phyloP scores from a whole-genome alignment of 352 stramenopile species.

The Phytophthora boehmeriae region DNA sequence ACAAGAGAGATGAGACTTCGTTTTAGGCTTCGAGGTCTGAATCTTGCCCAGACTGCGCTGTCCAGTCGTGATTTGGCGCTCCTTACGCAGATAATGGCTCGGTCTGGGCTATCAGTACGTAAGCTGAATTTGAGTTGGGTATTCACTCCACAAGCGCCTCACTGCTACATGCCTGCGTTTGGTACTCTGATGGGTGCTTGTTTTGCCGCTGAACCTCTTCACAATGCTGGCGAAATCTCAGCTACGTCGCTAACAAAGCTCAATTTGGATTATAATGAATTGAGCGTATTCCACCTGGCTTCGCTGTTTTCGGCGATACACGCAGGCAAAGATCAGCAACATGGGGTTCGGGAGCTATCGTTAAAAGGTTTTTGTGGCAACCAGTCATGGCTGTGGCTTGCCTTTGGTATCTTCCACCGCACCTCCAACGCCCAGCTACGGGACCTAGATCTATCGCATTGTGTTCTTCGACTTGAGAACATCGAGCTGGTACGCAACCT shows the following conservation, averaged over 20 bases:
- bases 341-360: conserved; percentile 35
- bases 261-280: conserved; percentile 32
- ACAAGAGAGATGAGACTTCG: conserved; percentile 6
- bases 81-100: conserved; percentile 17
- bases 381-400: conserved; percentile 48
- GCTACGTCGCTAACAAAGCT: conserved; percentile 17
- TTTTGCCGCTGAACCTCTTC: conserved; percentile 21
- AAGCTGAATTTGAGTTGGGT: conserved; percentile 37
- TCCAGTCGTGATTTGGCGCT: conserved; percentile 16
- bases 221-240: not conserved
- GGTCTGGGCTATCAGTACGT: conserved; percentile 6
- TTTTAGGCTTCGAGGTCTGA: conserved; percentile 22
- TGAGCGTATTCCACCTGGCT: conserved; percentile 35
- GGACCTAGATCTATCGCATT: conserved; percentile 47
- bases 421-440: conserved; percentile 20
- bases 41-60: conserved; percentile 22
- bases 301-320: conserved; percentile 51
- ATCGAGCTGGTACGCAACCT: conserved; percentile 23
- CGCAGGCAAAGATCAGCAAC: conserved; percentile 1
- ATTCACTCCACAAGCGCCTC: conserved; percentile 8
- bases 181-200: conserved; percentile 30
- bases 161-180: conserved; percentile 23
- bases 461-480: conserved; percentile 38
- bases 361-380: conserved; percentile 32
- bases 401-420: conserved; percentile 34